A percentile compares a stretch with the other conserved stretches of the same genome.
These are phyloP conservation scores for Mycena sp. DNA, from an alignment of 1,284 basidiomycete species.

Conservation along the genomic window DNA sequence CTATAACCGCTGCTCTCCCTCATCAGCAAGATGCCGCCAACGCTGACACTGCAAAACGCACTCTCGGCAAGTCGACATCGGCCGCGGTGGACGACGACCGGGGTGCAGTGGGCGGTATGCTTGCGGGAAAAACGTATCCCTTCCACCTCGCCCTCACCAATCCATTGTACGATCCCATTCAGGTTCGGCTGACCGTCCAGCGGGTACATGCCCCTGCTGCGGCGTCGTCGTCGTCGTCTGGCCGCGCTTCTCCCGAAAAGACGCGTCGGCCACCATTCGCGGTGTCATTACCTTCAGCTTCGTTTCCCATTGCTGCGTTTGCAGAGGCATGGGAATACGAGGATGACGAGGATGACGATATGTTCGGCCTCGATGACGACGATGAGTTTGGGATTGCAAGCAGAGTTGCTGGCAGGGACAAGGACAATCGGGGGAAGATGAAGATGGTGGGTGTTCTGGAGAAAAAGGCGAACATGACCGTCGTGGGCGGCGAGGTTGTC, in stretches of 20 bases:
- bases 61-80: slow-evolving; percentile 53
- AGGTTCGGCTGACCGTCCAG: slow-evolving; percentile 83
- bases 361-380: slow-evolving; percentile 80
- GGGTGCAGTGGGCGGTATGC: slow-evolving; percentile 56
- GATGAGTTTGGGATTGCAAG: slow-evolving; percentile 52
- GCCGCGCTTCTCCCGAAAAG: slow-evolving; percentile 56
- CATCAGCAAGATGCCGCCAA: slow-evolving; percentile 52
- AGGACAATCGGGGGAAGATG: slow-evolving; percentile 55
- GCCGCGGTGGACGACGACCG: slow-evolving; percentile 52
- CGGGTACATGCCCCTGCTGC: slow-evolving; percentile 56
- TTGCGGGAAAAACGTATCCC: slow-evolving; percentile 81
- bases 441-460: slow-evolving; percentile 85
- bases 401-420: slow-evolving; percentile 46
- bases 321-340: slow-evolving; percentile 98
- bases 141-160: slow-evolving; percentile 93
- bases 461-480: slow-evolving; percentile 86
- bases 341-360: slow-evolving; percentile 90
- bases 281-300: slow-evolving; percentile 76
- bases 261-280: slow-evolving; percentile 76
- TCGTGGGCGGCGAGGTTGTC: slow-evolving; percentile 85
- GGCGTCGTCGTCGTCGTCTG: slow-evolving; percentile 44
- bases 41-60: slow-evolving; percentile 58
- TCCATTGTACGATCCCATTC: slow-evolving; percentile 93
- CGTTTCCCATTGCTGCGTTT: slow-evolving; percentile 87
- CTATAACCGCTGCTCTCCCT: slow-evolving; percentile 81